Conservation (phyloP, 164 flowering plant genomes). For the Hamamelis virginiana region DNA sequence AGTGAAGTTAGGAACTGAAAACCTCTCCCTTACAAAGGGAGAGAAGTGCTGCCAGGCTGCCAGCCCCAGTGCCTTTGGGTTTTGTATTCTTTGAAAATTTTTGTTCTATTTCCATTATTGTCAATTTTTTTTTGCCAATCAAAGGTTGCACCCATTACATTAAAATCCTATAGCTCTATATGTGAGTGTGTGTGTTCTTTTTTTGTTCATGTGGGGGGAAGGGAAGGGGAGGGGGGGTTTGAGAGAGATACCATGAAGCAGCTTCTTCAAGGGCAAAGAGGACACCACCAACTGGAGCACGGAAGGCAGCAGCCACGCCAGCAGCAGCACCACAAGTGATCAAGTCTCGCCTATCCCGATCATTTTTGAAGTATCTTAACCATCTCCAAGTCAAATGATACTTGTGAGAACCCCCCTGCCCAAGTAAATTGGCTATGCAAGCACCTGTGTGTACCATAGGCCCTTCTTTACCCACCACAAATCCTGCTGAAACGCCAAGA, state of each 20-base stretch:
- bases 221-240: neutral
- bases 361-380: conserved; percentile 34
- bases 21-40: too few relatives aligned
- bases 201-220: too few relatives aligned
- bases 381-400: conserved; percentile 33
- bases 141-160: too few relatives aligned
- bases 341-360: conserved; percentile 36
- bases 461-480: conserved; percentile 39
- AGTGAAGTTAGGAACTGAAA: too few relatives aligned
- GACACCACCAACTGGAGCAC: conserved; percentile 43
- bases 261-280: conserved; percentile 43
- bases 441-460: conserved; percentile 48
- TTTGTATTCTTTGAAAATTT: too few relatives aligned
- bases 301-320: conserved; percentile 40
- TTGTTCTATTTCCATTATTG: too few relatives aligned
- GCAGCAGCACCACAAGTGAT: conserved; percentile 46
- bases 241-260: conserved; percentile 31
- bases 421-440: conserved; percentile 34
- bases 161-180: too few relatives aligned
- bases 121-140: too few relatives aligned
- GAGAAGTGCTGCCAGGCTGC: too few relatives aligned
- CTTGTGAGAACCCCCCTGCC: conserved; percentile 33
- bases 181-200: too few relatives aligned
- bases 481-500: conserved; percentile 35
- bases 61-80: too few relatives aligned